Evolutionary conservation across 192 early-diverging fungal species (phyloP).

Genomic region (Piromyces finnis): DNA sequence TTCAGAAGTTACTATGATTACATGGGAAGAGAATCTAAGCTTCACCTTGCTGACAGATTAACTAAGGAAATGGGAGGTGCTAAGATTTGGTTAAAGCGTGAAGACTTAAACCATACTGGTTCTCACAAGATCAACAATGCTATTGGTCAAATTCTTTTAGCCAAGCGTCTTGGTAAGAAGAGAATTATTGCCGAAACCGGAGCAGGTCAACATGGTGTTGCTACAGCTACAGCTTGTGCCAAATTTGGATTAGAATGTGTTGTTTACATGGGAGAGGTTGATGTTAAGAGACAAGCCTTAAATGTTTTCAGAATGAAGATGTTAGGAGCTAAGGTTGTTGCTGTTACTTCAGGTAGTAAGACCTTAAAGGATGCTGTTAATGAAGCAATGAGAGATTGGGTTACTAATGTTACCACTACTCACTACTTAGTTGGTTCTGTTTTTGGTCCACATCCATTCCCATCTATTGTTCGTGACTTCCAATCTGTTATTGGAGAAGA

Average conservation of each 20-base stretch:
- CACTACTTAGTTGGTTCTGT: slow-evolving; percentile 96
- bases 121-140: slow-evolving; percentile 99
- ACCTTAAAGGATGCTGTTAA: slow-evolving; percentile 98
- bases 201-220: slow-evolving; percentile 96
- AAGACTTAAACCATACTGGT: slow-evolving; percentile 97
- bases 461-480: slow-evolving; percentile 90
- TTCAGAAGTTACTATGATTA: slow-evolving; percentile 76
- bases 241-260: slow-evolving; percentile 92
- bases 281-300: slow-evolving; percentile 77
- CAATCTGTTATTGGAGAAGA: slow-evolving; percentile 93
- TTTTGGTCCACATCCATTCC: slow-evolving; percentile 95
- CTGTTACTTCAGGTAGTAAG: slow-evolving; percentile 49
- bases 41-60: slow-evolving; percentile 75
- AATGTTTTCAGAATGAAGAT: slow-evolving; percentile 93
- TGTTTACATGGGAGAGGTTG: slow-evolving; percentile 96
- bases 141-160: slow-evolving; percentile 81
- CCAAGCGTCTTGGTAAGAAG: slow-evolving; percentile 85
- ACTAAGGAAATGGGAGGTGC: slow-evolving; percentile 64
- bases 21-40: slow-evolving; percentile 74
- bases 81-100: slow-evolving; percentile 92
- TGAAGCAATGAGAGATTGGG: slow-evolving; percentile 98
- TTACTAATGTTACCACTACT: slow-evolving; percentile 80
- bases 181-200: slow-evolving; percentile 98
- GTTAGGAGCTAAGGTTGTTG: slow-evolving; percentile 80
- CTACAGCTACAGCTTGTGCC: slow-evolving; percentile 92